Evolutionary conservation across 768 basidiomycete species (phyloP).

Genomic region (Lentinus brumalis): DNA sequence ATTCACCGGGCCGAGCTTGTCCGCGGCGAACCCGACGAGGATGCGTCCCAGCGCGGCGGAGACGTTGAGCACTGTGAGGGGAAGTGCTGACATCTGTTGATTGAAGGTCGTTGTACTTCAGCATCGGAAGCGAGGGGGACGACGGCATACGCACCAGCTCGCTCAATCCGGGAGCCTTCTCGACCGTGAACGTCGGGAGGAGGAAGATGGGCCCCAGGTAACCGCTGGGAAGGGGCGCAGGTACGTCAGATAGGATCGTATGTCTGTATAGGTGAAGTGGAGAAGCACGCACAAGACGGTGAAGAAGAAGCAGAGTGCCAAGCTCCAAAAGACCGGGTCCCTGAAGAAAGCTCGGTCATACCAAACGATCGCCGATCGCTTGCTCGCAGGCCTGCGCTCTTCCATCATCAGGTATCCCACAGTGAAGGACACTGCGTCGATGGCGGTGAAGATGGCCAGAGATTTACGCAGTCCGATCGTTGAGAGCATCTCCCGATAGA

Average conservation of each 20-base stretch:
- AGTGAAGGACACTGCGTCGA: constrained; percentile 29
- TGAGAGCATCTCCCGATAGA: constrained; percentile 25
- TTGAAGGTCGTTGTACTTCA: not conserved
- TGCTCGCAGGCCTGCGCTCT: constrained; percentile 26
- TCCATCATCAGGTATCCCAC: constrained; percentile 35
- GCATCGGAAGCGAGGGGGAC: too few relatives aligned
- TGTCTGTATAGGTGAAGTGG: not conserved
- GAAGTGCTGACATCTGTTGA: constrained; percentile 16
- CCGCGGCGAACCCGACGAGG: constrained; percentile 39
- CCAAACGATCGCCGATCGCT: constrained; percentile 18
- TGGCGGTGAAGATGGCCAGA: constrained; percentile 33
- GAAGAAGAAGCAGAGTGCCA: constrained; percentile 35
- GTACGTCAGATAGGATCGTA: not conserved
- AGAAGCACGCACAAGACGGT: constrained; percentile 19
- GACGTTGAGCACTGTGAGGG: constrained; percentile 24
- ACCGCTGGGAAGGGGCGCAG: constrained; percentile 10
- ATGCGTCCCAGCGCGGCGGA: constrained; percentile 30
- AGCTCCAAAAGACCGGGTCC: constrained; percentile 36
- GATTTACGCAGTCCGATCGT: constrained; percentile 34
- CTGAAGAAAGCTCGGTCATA: constrained; percentile 24
- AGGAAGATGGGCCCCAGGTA: constrained; percentile 23
- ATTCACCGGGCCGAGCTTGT: constrained; percentile 42
- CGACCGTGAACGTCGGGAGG: constrained; percentile 22
- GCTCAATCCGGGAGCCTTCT: constrained; percentile 18
- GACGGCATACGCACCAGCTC: constrained; percentile 11